Evolutionary conservation across 1,284 basidiomycete species (phyloP).

Genomic region (Athelia sp.): DNA sequence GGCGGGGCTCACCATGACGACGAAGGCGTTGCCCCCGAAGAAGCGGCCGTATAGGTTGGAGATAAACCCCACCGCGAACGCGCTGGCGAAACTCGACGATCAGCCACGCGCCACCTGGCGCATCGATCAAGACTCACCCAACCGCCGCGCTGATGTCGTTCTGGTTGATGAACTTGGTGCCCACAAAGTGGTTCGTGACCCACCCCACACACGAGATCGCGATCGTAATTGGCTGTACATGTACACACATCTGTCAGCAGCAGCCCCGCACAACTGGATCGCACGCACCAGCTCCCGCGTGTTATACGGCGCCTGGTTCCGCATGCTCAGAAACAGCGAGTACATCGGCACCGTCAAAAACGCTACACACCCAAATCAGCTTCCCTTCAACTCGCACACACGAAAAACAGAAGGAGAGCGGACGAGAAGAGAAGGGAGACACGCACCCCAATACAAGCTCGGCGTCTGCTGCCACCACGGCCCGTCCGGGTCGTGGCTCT

Average conservation of each 20-base stretch:
- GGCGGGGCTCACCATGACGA: slow-evolving; percentile 55
- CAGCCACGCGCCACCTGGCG: neutral
- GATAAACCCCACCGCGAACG: slow-evolving; percentile 80
- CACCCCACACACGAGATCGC: slow-evolving; percentile 73
- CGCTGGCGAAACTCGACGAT: slow-evolving; percentile 37
- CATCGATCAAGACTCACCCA: slow-evolving; percentile 33
- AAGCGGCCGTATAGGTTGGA: slow-evolving; percentile 83
- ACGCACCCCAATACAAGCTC: slow-evolving; percentile 51
- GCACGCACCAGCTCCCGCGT: slow-evolving; percentile 63
- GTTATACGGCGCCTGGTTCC: slow-evolving; percentile 72
- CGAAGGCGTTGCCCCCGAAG: slow-evolving; percentile 74
- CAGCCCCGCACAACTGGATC: neutral
- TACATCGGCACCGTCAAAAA: slow-evolving; percentile 82
- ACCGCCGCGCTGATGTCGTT: slow-evolving; percentile 72
- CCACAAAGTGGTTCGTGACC: slow-evolving; percentile 74
- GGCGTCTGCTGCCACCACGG: slow-evolving; percentile 60
- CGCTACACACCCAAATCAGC: no score
- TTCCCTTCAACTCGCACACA: no score
- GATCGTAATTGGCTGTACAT: slow-evolving; percentile 52
- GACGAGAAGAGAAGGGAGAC: neutral
- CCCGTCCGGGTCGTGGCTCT: slow-evolving; percentile 47
- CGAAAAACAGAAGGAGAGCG: no score
- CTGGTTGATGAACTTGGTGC: slow-evolving; percentile 61
- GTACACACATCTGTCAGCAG: neutral
- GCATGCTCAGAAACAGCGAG: slow-evolving; percentile 68